phyloP scores from a whole-genome alignment of 2,329 filamentous ascomycete genomes.

The Penicillium sp. region DNA sequence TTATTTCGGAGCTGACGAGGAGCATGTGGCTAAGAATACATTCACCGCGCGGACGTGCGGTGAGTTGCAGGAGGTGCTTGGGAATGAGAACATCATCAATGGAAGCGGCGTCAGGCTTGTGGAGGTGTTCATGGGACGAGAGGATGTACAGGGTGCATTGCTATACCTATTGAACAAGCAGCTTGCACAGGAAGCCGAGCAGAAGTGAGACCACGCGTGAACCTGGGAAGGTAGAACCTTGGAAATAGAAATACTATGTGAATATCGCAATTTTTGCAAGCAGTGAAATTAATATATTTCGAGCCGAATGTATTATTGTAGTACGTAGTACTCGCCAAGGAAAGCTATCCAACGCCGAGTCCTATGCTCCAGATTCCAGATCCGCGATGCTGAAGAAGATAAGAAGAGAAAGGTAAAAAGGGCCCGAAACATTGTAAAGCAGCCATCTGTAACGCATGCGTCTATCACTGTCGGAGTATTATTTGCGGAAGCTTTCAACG shows the following conservation, averaged over 20 bases:
- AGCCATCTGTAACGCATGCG: constrained; percentile 8
- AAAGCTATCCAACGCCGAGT: constrained; percentile 21
- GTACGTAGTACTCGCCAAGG: constrained; percentile 9
- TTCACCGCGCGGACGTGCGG: constrained; percentile 48
- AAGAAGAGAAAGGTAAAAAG: constrained; percentile 5
- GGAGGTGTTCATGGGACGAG: constrained; percentile 44
- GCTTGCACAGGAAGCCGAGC: constrained; percentile 22
- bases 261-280: neutral
- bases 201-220: neutral
- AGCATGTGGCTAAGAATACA: constrained; percentile 42
- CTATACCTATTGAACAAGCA: constrained; percentile 35
- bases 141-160: constrained; percentile 40
- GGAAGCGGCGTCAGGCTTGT: constrained; percentile 45
- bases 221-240: neutral
- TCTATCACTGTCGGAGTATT: constrained; percentile 18
- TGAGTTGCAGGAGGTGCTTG: constrained; percentile 47
- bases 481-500: constrained; percentile 62
- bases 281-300: neutral
- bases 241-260: neutral
- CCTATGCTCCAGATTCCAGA: constrained; percentile 26
- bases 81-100: constrained; percentile 37
- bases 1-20: constrained; percentile 50
- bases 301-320: neutral
- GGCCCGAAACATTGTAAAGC: constrained; percentile 11
- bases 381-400: constrained; percentile 22